Conservation (phyloP, 2,329 filamentous ascomycete genomes). For the Cladosporium sp. region DNA sequence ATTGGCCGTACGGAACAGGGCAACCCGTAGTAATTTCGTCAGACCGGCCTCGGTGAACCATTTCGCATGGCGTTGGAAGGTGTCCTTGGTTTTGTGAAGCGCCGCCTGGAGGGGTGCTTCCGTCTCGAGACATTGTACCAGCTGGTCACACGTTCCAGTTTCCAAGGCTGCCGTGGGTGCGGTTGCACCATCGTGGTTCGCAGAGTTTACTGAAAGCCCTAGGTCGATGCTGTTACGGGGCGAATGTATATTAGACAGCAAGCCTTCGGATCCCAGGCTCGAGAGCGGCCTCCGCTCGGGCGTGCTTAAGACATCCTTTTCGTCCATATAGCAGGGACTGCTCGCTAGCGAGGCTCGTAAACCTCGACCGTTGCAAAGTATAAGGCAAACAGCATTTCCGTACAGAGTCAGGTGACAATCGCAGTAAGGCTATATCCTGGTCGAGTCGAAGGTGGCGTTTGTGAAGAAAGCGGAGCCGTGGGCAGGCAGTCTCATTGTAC, state of each 20-base stretch:
- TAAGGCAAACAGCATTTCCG: slow-evolving; percentile 10
- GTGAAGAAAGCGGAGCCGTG: slow-evolving; percentile 14
- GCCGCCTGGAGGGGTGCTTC: slow-evolving; percentile 18
- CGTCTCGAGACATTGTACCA: slow-evolving; percentile 10
- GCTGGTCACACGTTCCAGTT: slow-evolving; percentile 3
- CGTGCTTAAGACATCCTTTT: slow-evolving; percentile 28
- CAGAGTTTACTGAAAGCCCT: neutral
- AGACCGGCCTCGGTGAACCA: slow-evolving; percentile 34
- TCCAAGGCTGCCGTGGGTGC: neutral
- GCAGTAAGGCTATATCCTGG: neutral
- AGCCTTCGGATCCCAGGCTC: slow-evolving; percentile 22
- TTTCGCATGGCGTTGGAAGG: slow-evolving; percentile 34
- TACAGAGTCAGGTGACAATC: slow-evolving; percentile 3
- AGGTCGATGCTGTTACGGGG: slow-evolving; percentile 8
- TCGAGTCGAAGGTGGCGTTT: slow-evolving; percentile 14
- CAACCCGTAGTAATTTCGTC: slow-evolving; percentile 25
- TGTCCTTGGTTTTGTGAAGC: slow-evolving; percentile 27
- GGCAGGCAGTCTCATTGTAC: slow-evolving; percentile 7
- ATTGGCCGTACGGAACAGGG: slow-evolving; percentile 28
- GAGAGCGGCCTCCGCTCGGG: slow-evolving; percentile 33
- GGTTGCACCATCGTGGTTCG: neutral
- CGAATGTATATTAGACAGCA: neutral
- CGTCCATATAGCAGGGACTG: slow-evolving; percentile 28
- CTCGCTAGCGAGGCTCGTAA: neutral
- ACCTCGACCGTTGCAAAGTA: slow-evolving; percentile 2